phyloP scores from a whole-genome alignment of 2,329 filamentous ascomycete genomes.

The Exserohilum rostratum region DNA sequence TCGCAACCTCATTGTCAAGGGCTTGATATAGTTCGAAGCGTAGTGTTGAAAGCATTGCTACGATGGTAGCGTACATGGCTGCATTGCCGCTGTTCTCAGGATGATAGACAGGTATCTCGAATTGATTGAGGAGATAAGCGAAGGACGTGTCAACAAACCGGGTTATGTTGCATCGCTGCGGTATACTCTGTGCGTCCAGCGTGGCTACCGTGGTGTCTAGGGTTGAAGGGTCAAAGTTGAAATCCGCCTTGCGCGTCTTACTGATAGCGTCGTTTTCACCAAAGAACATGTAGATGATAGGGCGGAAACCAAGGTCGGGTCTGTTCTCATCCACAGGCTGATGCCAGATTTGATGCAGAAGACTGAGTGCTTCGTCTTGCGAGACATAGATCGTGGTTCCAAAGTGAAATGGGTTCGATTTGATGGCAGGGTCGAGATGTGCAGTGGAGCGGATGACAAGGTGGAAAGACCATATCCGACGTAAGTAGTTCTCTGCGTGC shows the following conservation, averaged over 20 bases:
- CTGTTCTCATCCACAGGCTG: constrained; percentile 19
- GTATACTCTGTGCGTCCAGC: constrained; percentile 23
- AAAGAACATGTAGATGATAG: constrained; percentile 20
- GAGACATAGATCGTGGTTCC: constrained; percentile 18
- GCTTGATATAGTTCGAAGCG: constrained; percentile 14
- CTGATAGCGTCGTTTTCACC: constrained; percentile 12
- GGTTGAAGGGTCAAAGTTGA: constrained; percentile 17
- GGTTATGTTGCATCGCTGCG: constrained; percentile 16
- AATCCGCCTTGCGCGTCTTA: constrained; percentile 3
- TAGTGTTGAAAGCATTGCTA: constrained; percentile 17
- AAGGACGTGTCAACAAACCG: constrained; percentile 1
- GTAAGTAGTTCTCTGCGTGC: constrained; percentile 21
- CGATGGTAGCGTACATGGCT: constrained; percentile 21
- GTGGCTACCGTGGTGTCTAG: constrained; percentile 18
- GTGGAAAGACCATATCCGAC: constrained; percentile 21
- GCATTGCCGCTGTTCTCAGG: constrained; percentile 16
- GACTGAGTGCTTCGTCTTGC: constrained; percentile 6
- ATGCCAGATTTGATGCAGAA: constrained; percentile 20
- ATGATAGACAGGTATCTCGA: constrained; percentile 4
- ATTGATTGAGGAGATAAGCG: constrained; percentile 12
- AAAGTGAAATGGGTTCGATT: constrained; percentile 20
- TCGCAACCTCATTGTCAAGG: constrained; percentile 6
- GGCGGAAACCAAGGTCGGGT: constrained; percentile 7
- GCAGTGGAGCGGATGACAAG: constrained; percentile 15
- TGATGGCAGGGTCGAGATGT: constrained; percentile 11